Evolutionary conservation across 2,329 filamentous ascomycete species (phyloP).

Genomic region (Aspergillus amoenus): DNA sequence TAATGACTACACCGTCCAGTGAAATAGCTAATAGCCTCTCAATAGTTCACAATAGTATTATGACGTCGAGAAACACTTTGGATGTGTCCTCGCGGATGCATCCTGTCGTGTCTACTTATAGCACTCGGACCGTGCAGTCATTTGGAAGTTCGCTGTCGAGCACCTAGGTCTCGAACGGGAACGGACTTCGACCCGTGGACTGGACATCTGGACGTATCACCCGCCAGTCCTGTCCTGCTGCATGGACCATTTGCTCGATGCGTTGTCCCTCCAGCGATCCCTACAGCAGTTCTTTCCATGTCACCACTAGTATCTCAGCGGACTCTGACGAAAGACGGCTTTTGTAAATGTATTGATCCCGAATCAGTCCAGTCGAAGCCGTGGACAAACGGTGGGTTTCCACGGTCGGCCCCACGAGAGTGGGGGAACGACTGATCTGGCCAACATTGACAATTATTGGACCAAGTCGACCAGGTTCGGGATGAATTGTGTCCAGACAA

Average conservation of each 20-base stretch:
- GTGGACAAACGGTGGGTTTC: slow-evolving; percentile 2
- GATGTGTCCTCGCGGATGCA: too few relatives aligned
- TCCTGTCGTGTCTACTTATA: not conserved
- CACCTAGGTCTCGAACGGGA: not conserved
- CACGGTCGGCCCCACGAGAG: not conserved
- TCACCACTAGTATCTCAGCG: not conserved
- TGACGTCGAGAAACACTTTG: not conserved
- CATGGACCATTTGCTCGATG: slow-evolving; percentile 4
- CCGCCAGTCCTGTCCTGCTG: not conserved
- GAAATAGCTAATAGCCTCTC: not conserved
- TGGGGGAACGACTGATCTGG: slow-evolving; percentile 1
- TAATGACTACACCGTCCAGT: not conserved
- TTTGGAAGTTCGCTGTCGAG: not conserved
- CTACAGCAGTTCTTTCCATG: not conserved
- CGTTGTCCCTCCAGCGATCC: slow-evolving; percentile 6
- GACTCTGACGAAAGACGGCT: not conserved
- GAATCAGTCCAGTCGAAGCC: not conserved
- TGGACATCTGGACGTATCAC: slow-evolving; percentile 9
- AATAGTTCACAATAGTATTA: not conserved
- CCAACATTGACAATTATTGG: not conserved
- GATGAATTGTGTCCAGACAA: not conserved
- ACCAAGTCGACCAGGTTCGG: not conserved
- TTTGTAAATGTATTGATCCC: not conserved
- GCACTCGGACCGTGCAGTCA: not conserved
- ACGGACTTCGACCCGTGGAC: not conserved